These are phyloP conservation scores for Eimeria necatrix DNA, from an alignment of 169 alveolate genomes.

Conservation along the genomic window DNA sequence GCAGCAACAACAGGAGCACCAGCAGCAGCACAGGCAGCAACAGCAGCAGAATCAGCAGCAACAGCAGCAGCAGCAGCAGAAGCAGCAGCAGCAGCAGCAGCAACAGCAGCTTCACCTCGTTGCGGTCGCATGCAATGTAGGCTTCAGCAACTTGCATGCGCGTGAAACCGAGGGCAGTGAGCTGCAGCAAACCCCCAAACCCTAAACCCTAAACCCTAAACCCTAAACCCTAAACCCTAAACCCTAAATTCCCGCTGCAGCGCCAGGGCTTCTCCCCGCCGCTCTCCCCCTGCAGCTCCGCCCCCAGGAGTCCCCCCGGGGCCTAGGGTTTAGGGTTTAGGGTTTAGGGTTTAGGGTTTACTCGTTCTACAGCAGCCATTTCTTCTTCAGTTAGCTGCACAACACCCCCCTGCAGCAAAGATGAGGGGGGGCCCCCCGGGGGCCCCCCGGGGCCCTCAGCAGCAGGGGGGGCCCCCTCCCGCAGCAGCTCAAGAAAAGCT, in stretches of 20 bases:
- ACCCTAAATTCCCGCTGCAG: too few species aligned
- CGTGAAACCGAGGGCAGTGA: conserved; percentile 95
- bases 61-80: too few species aligned
- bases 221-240: too few species aligned
- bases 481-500: conserved; percentile 90
- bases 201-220: too few species aligned
- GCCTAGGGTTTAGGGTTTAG: too few species aligned
- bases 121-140: conserved; percentile 97
- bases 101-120: conserved; percentile 88
- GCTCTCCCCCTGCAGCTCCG: too few species aligned
- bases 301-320: too few species aligned
- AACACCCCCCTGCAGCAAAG: conserved; percentile 60
- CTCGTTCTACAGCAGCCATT: conserved; percentile 91
- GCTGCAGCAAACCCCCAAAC: conserved; percentile 79
- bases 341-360: conserved; percentile 15
- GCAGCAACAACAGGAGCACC: neutral
- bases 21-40: too few species aligned
- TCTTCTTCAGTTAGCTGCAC: conserved; percentile 94
- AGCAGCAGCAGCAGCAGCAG: neutral
- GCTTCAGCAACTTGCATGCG: conserved; percentile 97
- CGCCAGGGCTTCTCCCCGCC: too few species aligned
- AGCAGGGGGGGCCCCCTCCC: conserved; percentile 66
- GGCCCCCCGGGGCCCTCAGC: conserved; percentile 62
- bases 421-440: conserved; percentile 76
- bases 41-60: too few species aligned